Percentiles rank a stretch among this genome's conserved stretches.
Conservation (phyloP, 108 stramenopile species). For the Nitzschia palea region DNA sequence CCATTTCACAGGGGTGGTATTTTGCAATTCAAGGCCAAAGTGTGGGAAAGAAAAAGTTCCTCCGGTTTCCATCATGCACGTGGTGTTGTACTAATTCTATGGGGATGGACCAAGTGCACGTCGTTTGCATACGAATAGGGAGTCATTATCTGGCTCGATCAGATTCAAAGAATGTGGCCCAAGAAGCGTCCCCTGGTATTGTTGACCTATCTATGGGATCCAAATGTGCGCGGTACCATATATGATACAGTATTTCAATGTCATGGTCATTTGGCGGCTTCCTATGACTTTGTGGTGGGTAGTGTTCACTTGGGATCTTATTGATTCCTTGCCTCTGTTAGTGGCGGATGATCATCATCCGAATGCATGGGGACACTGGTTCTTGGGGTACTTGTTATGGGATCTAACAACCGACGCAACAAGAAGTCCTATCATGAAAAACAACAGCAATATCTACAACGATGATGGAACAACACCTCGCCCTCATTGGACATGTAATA, state of each 20-base stretch:
- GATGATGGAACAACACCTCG: not conserved
- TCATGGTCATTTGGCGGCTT: not conserved
- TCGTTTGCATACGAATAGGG: too few relatives aligned
- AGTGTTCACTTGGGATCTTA: not conserved
- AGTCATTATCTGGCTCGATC: too few relatives aligned
- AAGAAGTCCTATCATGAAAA: not conserved
- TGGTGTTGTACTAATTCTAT: too few relatives aligned
- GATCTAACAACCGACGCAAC: not conserved
- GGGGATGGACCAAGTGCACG: too few relatives aligned
- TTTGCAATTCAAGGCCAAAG: not conserved
- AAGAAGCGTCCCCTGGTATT: not conserved
- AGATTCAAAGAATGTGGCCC: too few relatives aligned
- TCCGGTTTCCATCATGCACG: not conserved
- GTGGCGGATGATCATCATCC: conserved; percentile 6
- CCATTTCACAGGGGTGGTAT: too few relatives aligned
- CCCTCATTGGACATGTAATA: not conserved
- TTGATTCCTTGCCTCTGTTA: not conserved
- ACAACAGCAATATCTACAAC: not conserved
- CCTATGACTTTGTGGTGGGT: conserved; percentile 1
- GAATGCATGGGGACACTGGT: not conserved
- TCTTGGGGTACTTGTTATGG: not conserved
- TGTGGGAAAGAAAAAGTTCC: not conserved
- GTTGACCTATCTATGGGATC: not conserved
- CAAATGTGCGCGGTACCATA: not conserved
- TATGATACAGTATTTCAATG: not conserved